A percentile compares a stretch with the other conserved stretches of the same genome.
These are phyloP conservation scores for Wallacemonas collosoma DNA, from an alignment of 208 protist species.

Conservation along the genomic window DNA sequence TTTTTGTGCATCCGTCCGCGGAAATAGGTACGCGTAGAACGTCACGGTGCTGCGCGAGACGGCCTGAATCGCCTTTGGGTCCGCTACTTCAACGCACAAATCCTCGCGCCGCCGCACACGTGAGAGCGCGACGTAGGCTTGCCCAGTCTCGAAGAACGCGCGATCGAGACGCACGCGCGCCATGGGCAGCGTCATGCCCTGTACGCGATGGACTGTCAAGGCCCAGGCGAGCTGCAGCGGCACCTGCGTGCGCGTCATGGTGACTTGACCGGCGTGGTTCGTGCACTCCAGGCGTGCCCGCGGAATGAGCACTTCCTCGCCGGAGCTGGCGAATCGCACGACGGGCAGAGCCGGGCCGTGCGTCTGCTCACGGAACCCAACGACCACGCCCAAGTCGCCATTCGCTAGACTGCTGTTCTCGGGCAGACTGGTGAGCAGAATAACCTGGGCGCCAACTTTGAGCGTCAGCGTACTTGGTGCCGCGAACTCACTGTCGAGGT, in stretches of 20 bases:
- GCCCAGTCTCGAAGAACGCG: constrained; percentile 61
- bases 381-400: constrained; percentile 34
- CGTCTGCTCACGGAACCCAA: constrained; percentile 26
- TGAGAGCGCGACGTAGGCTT: constrained; percentile 83
- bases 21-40: constrained; percentile 28
- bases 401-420: constrained; percentile 40
- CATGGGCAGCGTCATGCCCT: constrained; percentile 90
- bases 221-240: constrained; percentile 94
- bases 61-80: constrained; percentile 22
- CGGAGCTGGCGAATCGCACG: constrained; percentile 50
- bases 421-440: constrained; percentile 58
- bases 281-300: constrained; percentile 43
- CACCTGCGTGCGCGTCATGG: constrained; percentile 61
- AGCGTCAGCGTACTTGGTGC: constrained; percentile 53
- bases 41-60: constrained; percentile 19
- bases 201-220: constrained; percentile 94
- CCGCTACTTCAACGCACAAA: constrained; percentile 34
- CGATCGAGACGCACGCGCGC: constrained; percentile 57
- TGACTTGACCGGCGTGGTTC: constrained; percentile 31
- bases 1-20: background rate
- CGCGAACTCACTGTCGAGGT: constrained; percentile 63
- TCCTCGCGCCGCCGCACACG: constrained; percentile 42
- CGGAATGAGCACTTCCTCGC: constrained; percentile 55
- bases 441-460: constrained; percentile 72
- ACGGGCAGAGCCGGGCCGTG: constrained; percentile 46